These are phyloP conservation scores for Amphibolis antarctica DNA, from an alignment of 106 monocot species.

Conservation along the genomic window DNA sequence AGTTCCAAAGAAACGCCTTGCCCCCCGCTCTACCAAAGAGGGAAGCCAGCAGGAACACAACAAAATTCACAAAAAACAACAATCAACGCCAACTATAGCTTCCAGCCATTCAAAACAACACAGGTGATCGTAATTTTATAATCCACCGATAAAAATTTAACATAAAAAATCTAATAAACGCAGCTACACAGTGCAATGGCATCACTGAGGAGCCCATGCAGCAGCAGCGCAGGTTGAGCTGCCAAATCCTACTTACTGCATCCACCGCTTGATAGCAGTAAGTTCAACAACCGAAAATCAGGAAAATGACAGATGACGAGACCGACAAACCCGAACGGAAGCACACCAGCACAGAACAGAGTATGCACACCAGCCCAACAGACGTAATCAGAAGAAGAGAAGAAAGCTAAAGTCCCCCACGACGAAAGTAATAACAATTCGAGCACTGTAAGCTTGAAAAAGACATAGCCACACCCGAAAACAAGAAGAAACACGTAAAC, in stretches of 20 bases:
- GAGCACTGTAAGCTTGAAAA: not conserved
- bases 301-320: not conserved
- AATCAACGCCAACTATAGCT: conserved; percentile 1
- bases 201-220: too few relatives aligned
- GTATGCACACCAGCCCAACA: not conserved
- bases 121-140: not conserved
- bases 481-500: not conserved
- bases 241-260: too few relatives aligned
- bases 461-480: not conserved
- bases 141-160: not conserved
- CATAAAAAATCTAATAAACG: not conserved
- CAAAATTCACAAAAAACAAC: not conserved
- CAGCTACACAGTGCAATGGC: too few relatives aligned
- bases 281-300: not conserved
- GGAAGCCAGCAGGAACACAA: not conserved
- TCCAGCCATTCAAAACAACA: not conserved
- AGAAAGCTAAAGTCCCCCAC: not conserved
- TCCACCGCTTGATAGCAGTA: too few relatives aligned
- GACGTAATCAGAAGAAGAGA: not conserved
- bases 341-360: not conserved
- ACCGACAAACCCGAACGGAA: not conserved
- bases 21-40: conserved; percentile 1
- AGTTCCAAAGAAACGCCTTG: not conserved
- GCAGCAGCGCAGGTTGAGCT: too few relatives aligned
- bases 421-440: not conserved